Conservation (phyloP, 192 early-diverging fungal genomes). For the Hyaloraphidium curvatum region DNA sequence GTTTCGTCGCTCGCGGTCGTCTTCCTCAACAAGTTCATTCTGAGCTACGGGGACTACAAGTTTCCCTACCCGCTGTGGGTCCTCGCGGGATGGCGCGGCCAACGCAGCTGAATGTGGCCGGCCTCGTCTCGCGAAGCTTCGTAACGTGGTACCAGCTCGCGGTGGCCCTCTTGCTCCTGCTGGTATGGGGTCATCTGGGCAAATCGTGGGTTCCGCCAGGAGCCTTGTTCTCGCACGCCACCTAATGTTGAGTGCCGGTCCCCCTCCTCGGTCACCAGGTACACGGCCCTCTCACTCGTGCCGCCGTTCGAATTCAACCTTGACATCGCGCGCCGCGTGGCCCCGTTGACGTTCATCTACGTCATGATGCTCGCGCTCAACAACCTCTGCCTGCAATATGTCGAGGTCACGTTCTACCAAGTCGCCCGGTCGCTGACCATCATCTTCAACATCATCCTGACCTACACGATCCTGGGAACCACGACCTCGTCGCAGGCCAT, state of each 20-base stretch:
- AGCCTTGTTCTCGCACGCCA: background rate
- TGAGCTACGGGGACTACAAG: constrained; percentile 32
- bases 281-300: constrained; percentile 28
- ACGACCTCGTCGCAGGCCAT: constrained; percentile 29
- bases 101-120: no score
- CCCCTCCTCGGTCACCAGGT: constrained; percentile 8
- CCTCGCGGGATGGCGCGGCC: no score
- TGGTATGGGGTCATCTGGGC: constrained; percentile 31
- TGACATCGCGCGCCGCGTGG: constrained; percentile 26
- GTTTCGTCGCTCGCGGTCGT: constrained; percentile 38
- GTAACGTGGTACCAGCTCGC: constrained; percentile 45
- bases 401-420: constrained; percentile 51
- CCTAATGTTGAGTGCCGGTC: background rate
- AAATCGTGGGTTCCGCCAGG: constrained; percentile 31
- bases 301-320: constrained; percentile 41
- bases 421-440: constrained; percentile 45
- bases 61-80: constrained; percentile 43
- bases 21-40: constrained; percentile 45
- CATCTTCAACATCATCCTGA: constrained; percentile 45
- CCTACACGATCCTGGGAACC: constrained; percentile 33
- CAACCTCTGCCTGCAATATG: constrained; percentile 40
- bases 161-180: constrained; percentile 29
- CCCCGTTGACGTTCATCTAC: constrained; percentile 38
- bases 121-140: no score
- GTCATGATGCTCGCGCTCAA: constrained; percentile 46